Conservation (phyloP, 441 rosid species). For the Isatis lusitanica region DNA sequence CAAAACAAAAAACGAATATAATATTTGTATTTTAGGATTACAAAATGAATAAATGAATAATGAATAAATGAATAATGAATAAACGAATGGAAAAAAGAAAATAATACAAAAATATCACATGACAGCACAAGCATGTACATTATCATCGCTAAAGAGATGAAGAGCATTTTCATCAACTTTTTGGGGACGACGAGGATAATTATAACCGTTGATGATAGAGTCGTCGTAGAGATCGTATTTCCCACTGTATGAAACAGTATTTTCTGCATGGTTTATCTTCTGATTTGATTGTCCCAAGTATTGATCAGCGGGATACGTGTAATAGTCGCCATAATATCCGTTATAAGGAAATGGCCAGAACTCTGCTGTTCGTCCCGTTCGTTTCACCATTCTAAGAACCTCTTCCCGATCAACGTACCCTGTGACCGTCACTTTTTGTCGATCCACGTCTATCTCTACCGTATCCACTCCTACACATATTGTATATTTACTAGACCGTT, state of each 20-base stretch:
- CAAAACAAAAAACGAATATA: too few species aligned
- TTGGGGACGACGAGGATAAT: constrained; percentile 5
- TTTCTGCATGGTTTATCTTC: neutral
- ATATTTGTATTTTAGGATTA: neutral
- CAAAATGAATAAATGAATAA: too few species aligned
- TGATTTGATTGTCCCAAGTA: constrained; percentile 50
- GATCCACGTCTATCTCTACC: constrained; percentile 68
- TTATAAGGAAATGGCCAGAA: constrained; percentile 85
- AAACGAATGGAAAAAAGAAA: neutral
- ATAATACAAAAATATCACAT: constrained; percentile 40
- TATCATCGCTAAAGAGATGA: constrained; percentile 87
- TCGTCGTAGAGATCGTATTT: constrained; percentile 59
- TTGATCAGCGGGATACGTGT: constrained; percentile 52
- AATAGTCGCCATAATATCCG: constrained; percentile 52
- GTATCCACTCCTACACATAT: constrained; percentile 61
- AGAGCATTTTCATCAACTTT: constrained; percentile 57
- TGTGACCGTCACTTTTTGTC: constrained; percentile 75
- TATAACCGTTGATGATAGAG: constrained; percentile 5
- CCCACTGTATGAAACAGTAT: constrained; percentile 51
- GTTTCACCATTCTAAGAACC: constrained; percentile 66
- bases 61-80: neutral
- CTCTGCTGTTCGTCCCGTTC: constrained; percentile 74
- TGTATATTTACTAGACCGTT: neutral
- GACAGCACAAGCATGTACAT: constrained; percentile 63
- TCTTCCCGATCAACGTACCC: constrained; percentile 70